Conservation (phyloP, 148 eudicot species). For the Rhododendron griersonianum region DNA sequence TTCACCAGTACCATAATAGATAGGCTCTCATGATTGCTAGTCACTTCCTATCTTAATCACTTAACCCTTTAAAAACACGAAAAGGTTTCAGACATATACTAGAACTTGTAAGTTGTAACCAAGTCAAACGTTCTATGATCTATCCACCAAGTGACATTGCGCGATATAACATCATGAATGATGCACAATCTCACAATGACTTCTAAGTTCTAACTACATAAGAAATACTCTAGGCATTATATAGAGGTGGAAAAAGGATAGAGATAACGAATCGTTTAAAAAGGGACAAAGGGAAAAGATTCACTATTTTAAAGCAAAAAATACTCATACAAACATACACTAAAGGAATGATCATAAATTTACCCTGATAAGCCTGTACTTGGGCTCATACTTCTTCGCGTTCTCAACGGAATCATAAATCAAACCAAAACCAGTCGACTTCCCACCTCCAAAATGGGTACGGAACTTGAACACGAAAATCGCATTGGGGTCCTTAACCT, state of each 20-base stretch:
- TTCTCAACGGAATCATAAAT: conserved; percentile 76
- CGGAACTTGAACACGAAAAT: conserved; percentile 87
- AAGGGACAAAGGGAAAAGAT: background rate
- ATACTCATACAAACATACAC: background rate
- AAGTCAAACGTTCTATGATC: background rate
- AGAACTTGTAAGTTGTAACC: background rate
- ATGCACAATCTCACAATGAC: background rate
- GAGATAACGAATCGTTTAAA: background rate
- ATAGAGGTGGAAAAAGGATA: background rate
- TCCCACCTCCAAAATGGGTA: conserved; percentile 90
- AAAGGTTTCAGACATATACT: background rate
- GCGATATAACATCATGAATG: background rate
- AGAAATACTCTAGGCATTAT: background rate
- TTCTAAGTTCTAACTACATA: background rate
- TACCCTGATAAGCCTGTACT: conserved; percentile 91
- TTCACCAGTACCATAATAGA: background rate
- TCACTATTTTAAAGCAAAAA: background rate
- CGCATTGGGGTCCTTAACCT: conserved; percentile 58
- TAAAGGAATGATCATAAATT: background rate
- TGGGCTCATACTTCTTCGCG: conserved; percentile 85
- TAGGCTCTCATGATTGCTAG: background rate
- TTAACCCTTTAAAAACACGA: background rate
- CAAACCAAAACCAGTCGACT: conserved; percentile 86
- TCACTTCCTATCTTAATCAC: background rate
- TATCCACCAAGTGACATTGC: background rate